Evolutionary conservation across 2,329 filamentous ascomycete genomes (phyloP).

Genomic region (Tolypocladium amazonense): DNA sequence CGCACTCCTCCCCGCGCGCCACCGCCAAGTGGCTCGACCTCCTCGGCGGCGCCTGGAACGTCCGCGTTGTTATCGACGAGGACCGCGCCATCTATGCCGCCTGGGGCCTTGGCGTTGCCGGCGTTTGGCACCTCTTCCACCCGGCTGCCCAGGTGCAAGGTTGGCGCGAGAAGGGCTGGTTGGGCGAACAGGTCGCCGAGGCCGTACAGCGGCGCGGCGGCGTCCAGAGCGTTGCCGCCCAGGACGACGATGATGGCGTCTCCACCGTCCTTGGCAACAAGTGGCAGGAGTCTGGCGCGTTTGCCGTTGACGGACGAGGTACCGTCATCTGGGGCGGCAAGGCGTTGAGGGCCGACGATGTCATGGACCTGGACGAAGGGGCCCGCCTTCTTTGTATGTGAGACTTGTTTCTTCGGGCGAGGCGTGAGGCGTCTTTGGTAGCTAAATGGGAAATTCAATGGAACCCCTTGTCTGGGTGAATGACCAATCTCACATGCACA

Average conservation of each 20-base stretch:
- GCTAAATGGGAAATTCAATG: neutral
- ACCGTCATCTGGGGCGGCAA: conserved; percentile 40
- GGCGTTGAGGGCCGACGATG: conserved; percentile 35
- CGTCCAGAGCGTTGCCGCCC: conserved; percentile 10
- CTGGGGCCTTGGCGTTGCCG: conserved; percentile 45
- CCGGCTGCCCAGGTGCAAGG: conserved; percentile 39
- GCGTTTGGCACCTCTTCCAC: conserved; percentile 41
- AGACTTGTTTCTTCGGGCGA: neutral
- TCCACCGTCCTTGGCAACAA: conserved; percentile 41
- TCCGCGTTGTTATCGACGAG: conserved; percentile 43
- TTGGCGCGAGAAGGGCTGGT: conserved; percentile 45
- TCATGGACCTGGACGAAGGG: conserved; percentile 43
- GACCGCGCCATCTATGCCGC: conserved; percentile 45
- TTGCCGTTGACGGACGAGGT: conserved; percentile 38
- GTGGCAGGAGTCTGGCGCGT: conserved; percentile 44
- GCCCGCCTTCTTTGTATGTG: conserved; percentile 20
- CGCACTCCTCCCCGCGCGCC: conserved; percentile 45
- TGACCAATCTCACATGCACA: neutral
- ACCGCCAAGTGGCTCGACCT: conserved; percentile 47
- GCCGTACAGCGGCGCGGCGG: conserved; percentile 28
- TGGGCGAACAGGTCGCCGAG: conserved; percentile 38
- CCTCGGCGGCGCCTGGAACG: conserved; percentile 45
- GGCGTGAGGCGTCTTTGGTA: neutral
- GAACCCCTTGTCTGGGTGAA: neutral
- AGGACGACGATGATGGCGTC: conserved; percentile 22